Evolutionary conservation across 2,329 filamentous ascomycete genomes (phyloP), one percentile per base, ranked within the genome.

Genomic region (Penicillium sp.): DNA sequence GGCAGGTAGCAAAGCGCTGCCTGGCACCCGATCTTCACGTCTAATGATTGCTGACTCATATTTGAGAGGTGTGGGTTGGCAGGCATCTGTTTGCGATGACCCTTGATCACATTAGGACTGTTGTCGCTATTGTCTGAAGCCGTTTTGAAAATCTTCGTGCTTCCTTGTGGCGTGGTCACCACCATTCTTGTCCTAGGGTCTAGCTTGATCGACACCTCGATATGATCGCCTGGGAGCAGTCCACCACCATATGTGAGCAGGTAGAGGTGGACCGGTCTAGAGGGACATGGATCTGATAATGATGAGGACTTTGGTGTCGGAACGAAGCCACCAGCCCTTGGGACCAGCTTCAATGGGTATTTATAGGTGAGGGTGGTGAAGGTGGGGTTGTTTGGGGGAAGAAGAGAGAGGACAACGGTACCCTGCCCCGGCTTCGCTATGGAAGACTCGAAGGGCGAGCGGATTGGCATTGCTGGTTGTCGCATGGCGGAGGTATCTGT

Each of bases 131-230:
- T 51, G 32, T 46, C 55, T 27, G 59, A 55, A 13, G 39, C 79
- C 68, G 89, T 86, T 65, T 93, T 95, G 78, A 95, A 97, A 59
- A 98, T 83, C 72, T 97, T 98, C 50, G 93, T 97, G 69, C 89
- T 89, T 42, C 91, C 91, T 73, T 83, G 80, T 0, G 78, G 73
- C 0, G 75, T 77, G n/a, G 72, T 71, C 26, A 74, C 81, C 7
- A 80, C 71, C 44, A 96, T 78, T 50, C 82, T 84, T 4, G 88
- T 84, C 2, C 73, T 70, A 2, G 75, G 58, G 9, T 80, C 79
- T 39, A 95, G 74, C 8, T 78, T 76, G 51, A 95, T 78, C 16
- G 75, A 74, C 22, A 98, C 79, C 60, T 84, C 76, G 66, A 97
- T 85, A 54, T 80, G 76, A 67, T 98, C 93, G 34, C 90, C 89